Conservation (phyloP, 768 basidiomycete species). For the Mrakia hoshinonis region DNA sequence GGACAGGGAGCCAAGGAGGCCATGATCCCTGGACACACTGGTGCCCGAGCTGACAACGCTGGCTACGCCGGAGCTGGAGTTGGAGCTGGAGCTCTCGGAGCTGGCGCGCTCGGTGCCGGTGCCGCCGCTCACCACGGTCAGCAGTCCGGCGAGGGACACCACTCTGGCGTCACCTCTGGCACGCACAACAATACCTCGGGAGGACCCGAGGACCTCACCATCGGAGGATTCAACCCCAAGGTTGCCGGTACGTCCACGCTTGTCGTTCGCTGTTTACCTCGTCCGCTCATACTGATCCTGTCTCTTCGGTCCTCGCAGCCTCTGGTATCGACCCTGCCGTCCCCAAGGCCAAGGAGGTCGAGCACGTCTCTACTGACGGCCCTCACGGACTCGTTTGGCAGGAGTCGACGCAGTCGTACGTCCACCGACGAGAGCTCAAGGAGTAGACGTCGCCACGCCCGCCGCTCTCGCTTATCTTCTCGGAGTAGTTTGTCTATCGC, state of each 20-base stretch:
- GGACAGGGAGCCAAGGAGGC: background rate
- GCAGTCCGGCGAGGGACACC: background rate
- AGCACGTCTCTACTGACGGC: constrained; percentile 37
- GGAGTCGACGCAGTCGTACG: constrained; percentile 36
- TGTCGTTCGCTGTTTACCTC: background rate
- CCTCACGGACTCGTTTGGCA: constrained; percentile 37
- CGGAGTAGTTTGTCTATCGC: too few species aligned
- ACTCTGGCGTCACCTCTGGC: background rate
- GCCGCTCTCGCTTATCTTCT: too few species aligned
- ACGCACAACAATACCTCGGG: constrained; percentile 21
- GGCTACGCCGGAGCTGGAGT: constrained; percentile 18
- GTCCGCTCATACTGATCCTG: background rate
- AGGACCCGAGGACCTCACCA: constrained; percentile 29
- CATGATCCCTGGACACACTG: background rate
- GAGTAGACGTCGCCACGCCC: background rate
- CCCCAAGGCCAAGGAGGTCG: constrained; percentile 32
- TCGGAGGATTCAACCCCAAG: constrained; percentile 30
- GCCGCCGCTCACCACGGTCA: background rate
- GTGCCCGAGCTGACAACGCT: background rate
- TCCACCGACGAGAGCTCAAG: constrained; percentile 38
- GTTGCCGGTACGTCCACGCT: constrained; percentile 28
- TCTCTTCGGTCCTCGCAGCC: too few species aligned
- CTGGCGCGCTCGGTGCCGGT: background rate
- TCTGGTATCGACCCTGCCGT: constrained; percentile 1
- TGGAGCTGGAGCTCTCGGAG: constrained; percentile 4